Percentiles rank a stretch among this genome's conserved stretches.
Evolutionary conservation across 1,284 basidiomycete species (phyloP).

Genomic region (Heterobasidion irregulare): DNA sequence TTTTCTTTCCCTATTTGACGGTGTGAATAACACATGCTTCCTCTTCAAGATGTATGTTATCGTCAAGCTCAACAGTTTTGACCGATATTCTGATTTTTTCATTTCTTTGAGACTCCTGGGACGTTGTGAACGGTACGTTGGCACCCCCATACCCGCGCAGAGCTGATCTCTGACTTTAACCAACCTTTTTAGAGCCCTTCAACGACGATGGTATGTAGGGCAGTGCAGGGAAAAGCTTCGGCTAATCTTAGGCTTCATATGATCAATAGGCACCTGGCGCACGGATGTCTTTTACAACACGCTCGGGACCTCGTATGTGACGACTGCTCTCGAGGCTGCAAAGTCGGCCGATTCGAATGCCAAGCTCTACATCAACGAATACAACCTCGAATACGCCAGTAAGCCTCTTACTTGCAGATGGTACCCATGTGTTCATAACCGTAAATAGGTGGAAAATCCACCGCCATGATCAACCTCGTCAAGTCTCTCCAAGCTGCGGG

Average conservation of each 20-base stretch:
- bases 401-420: not conserved
- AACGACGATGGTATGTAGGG: constrained; percentile 36
- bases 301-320: constrained; percentile 33
- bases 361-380: constrained; percentile 44
- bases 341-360: constrained; percentile 35
- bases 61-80: too few relatives aligned
- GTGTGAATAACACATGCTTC: too few relatives aligned
- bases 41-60: not conserved
- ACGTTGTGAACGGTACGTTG: constrained; percentile 28
- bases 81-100: not conserved
- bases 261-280: constrained; percentile 31
- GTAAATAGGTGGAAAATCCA: constrained; percentile 29
- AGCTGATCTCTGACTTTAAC: not conserved
- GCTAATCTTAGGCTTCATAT: not conserved
- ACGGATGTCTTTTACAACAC: constrained; percentile 38
- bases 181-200: constrained; percentile 31
- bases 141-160: not conserved
- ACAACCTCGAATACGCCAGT: constrained; percentile 34
- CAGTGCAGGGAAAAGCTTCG: too few relatives aligned
- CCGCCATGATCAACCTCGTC: constrained; percentile 36
- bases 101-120: constrained; percentile 19
- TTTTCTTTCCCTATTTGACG: too few relatives aligned
- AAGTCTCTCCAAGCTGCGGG: constrained; percentile 29
- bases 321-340: constrained; percentile 35
- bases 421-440: not conserved